Evolutionary conservation across 1,284 basidiomycete species (phyloP), one percentile per base, ranked within the genome.

Genomic region (Malassezia yamatoensis): DNA sequence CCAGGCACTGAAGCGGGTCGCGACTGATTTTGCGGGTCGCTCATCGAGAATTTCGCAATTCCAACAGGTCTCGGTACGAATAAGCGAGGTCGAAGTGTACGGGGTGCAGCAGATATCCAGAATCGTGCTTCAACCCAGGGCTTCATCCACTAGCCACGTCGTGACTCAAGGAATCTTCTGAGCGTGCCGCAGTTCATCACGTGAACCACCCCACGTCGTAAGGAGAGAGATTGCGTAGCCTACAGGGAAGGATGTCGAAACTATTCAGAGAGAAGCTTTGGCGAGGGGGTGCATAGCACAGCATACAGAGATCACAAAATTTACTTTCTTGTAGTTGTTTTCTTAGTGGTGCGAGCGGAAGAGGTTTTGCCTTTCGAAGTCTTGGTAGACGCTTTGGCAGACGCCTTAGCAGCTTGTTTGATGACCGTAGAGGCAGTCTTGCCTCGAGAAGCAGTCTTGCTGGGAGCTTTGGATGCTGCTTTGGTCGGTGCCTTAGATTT

Each of bases 401-500:
- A 29, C 7, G 24, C 24, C 49, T 50, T 50, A 24, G 36, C 15
- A 21, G 48, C 20, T 9, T 15, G 12, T 32, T 63, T 63, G 49
- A 62, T 63, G 15, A 21, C 43, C 16, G 43, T 61, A 21, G 59
- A 40, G 52, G 60, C 45, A 11, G 42, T 20, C 24, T 43, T 54
- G 8, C 34, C 34, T 34, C 29, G 21, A 46, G 44, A 21, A 18
- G 67, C 55, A 63, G 66, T 70, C 71, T 69, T 75, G 36, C 72
- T 61, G 45, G 68, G 60, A 53, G 68, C 64, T 37, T 52, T 40
- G 21, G 58, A 59, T 53, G 54, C 54, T 49, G 29, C 29, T 65
- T 66, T 67, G 40, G 38, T 16, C 32, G 65, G 58, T 61, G 67
- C 67, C 61, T 65, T 68, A 13, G 57, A n/a, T 57, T 66, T 69